Base-by-base conservation (phyloP, 352 stramenopile genomes). In the Aphanomyces cochlioides region DNA sequence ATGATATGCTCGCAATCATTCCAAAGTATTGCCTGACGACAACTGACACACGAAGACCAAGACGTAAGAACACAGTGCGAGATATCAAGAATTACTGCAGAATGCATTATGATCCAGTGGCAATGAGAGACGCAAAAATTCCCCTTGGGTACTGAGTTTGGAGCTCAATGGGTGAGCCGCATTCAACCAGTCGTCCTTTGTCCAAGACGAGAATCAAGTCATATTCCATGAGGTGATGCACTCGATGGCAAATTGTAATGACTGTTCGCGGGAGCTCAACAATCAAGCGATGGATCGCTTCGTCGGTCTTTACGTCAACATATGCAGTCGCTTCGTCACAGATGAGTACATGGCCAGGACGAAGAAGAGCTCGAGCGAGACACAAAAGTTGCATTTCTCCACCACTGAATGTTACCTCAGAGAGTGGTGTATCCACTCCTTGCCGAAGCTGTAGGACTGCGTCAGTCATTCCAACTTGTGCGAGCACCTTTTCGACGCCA, bases 241-340 rank as follows among this genome's bases (percentile, higher is more conserved):
- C 68, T 7, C 74, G 74, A 41, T 79, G 74, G 34, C 69, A 77
- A 41, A 79, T 74, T 37, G 69, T 73, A 6, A 79, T 17, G 7
- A 78, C 74, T 3, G 74, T 79, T 41, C 47, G 47, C n/a, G 58
- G 21, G 19, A 77, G 54, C 13, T 19, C 10, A 7, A 79, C 36
- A 21, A 80, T 19, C 12, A 80, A 50, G 15, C 72, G 41, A 28
- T 80, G 75, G 43, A 79, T 67, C 45, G 36, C 45, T 13, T 17
- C 19, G 59, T 80, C 71, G 7, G 74, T 72, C n/a, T 56, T 56
- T n/a, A 75, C 45, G 59, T 80, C 75, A 8, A 80, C 74, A 28
- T 69, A 72, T 17, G 74, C 72, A 7, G 75, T 80, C 3, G 75
- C 75, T 69, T 80, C 75, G 63, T 80, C 75, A 56, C 72, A 80